phyloP scores from a whole-genome alignment of 768 basidiomycete genomes.

The Leccinum boreale region DNA sequence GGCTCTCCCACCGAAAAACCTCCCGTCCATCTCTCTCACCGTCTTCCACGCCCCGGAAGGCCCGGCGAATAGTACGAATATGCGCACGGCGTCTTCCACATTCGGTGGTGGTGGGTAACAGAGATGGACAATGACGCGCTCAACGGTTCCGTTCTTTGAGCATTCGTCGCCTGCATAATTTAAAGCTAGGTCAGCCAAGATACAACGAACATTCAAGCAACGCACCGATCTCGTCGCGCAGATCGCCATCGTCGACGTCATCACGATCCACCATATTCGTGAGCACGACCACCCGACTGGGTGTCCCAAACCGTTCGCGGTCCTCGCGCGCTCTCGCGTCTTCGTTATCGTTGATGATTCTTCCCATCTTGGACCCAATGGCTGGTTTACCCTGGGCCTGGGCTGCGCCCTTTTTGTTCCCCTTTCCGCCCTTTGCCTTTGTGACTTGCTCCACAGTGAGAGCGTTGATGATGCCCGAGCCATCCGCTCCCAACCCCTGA shows the following conservation, averaged over 20 bases:
- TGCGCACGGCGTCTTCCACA: constrained; percentile 80
- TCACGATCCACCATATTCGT: constrained; percentile 86
- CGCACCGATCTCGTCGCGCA: constrained; percentile 85
- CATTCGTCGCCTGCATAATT: constrained; percentile 74
- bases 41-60: constrained; percentile 96
- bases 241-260: constrained; percentile 80
- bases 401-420: constrained; percentile 33
- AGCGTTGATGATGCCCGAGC: constrained; percentile 84
- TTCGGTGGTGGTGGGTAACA: constrained; percentile 63
- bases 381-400: constrained; percentile 38
- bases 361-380: constrained; percentile 71
- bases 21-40: constrained; percentile 87
- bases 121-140: constrained; percentile 82
- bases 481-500: constrained; percentile 83
- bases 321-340: constrained; percentile 78
- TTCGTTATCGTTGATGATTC: constrained; percentile 88
- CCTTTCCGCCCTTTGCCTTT: constrained; percentile 36
- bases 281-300: constrained; percentile 85
- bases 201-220: constrained; percentile 3
- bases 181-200: background rate
- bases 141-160: constrained; percentile 87
- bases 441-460: constrained; percentile 71
- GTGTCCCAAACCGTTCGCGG: constrained; percentile 77
- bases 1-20: constrained; percentile 85
- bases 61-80: constrained; percentile 89